Percentiles rank a stretch among this genome's conserved stretches.
Conservation (phyloP, 495 filamentous ascomycete species). For the Letharia lupina region DNA sequence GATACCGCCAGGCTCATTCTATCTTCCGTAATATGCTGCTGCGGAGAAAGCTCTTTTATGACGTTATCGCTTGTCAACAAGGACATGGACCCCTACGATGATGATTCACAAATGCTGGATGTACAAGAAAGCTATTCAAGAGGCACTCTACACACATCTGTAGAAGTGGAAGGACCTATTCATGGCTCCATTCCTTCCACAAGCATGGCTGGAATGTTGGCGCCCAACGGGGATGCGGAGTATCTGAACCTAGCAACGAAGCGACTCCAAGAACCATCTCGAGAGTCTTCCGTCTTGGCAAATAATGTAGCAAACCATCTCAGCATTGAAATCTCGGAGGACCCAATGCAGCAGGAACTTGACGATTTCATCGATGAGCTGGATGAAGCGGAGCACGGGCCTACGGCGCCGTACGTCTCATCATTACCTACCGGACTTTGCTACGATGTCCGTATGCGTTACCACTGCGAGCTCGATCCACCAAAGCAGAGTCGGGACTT, state of each 20-base stretch:
- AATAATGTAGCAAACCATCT: slow-evolving; percentile 20
- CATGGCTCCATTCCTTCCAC: slow-evolving; percentile 11
- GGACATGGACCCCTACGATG: slow-evolving; percentile 19
- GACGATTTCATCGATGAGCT: slow-evolving; percentile 15
- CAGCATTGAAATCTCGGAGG: slow-evolving; percentile 14
- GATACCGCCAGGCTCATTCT: background rate
- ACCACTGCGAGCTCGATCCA: slow-evolving; percentile 73
- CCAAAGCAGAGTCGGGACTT: slow-evolving; percentile 47
- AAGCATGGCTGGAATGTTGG: background rate
- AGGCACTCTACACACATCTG: background rate
- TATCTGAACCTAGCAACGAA: background rate
- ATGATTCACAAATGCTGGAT: slow-evolving; percentile 21
- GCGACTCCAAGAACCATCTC: slow-evolving; percentile 6
- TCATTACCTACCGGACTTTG: slow-evolving; percentile 60
- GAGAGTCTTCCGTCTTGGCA: slow-evolving; percentile 18
- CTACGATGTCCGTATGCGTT: slow-evolving; percentile 89
- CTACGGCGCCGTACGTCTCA: slow-evolving; percentile 18
- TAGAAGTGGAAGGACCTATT: background rate
- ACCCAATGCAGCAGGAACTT: slow-evolving; percentile 8
- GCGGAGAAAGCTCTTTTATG: background rate
- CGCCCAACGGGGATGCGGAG: slow-evolving; percentile 3
- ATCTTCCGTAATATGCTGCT: background rate
- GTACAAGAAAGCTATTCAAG: slow-evolving; percentile 6
- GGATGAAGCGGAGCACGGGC: slow-evolving; percentile 13
- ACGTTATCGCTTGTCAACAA: background rate